Conservation (phyloP, 345 rosid genomes). For the Populus simonii region DNA sequence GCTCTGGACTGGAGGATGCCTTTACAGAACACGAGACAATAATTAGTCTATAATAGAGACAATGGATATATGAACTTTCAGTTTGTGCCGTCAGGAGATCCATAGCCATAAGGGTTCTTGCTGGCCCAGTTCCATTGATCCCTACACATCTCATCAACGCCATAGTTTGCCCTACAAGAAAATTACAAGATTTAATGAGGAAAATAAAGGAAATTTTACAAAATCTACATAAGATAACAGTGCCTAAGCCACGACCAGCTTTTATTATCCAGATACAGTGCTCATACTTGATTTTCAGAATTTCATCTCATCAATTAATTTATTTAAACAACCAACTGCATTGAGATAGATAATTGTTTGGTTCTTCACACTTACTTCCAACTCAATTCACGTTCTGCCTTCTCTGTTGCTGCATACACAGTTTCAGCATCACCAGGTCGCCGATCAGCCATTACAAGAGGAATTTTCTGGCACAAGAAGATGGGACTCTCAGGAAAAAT, state of each 20-base stretch:
- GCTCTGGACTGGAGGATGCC: background rate
- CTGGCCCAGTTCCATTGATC: conserved; percentile 97
- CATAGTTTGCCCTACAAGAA: conserved; percentile 70
- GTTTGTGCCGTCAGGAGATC: conserved; percentile 34
- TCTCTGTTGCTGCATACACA: conserved; percentile 81
- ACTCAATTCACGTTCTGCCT: conserved; percentile 69
- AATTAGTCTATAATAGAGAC: background rate
- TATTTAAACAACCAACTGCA: too few species aligned
- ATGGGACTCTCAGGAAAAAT: background rate
- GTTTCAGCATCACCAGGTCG: conserved; percentile 86
- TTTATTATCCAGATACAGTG: background rate
- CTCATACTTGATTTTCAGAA: background rate
- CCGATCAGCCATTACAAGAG: conserved; percentile 63
- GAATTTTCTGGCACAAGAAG: conserved; percentile 58
- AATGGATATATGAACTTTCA: background rate
- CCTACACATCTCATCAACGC: conserved; percentile 87
- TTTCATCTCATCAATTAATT: background rate
- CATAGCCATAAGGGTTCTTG: conserved; percentile 90
- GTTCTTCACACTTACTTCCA: conserved; percentile 71
- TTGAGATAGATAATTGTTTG: background rate
- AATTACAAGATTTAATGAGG: background rate
- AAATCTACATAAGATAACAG: background rate
- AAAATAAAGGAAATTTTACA: background rate
- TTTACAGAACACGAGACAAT: background rate
- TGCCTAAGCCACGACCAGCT: background rate